Evolutionary conservation across 2,329 filamentous ascomycete species (phyloP).

Genomic region (Cryphonectria japonica): DNA sequence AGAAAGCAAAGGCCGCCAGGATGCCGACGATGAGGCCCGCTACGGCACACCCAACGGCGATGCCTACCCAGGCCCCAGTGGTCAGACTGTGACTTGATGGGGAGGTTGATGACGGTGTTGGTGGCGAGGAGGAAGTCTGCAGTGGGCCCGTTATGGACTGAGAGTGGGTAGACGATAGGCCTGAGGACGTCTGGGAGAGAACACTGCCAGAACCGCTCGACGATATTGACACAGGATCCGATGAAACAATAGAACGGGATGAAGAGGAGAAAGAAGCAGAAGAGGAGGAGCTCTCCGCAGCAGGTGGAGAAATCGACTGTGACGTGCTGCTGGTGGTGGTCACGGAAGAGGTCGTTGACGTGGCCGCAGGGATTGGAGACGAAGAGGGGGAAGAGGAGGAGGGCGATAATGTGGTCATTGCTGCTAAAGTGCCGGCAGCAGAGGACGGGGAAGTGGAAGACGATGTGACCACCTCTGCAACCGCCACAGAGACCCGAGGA

Average conservation of each 20-base stretch:
- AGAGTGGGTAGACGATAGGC: neutral
- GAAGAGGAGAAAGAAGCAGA: neutral
- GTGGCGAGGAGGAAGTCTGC: neutral
- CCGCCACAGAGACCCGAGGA: neutral
- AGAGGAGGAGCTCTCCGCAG: neutral
- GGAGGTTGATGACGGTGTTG: neutral
- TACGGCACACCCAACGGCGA: constrained; percentile 37
- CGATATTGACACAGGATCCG: constrained; percentile 1
- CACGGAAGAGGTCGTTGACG: neutral
- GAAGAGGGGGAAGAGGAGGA: neutral
- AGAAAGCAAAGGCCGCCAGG: constrained; percentile 35
- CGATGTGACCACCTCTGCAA: neutral
- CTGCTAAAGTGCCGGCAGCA: neutral
- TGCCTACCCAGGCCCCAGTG: constrained; percentile 35
- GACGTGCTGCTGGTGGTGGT: neutral
- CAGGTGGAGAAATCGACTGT: constrained; percentile 4
- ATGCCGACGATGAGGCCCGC: constrained; percentile 37
- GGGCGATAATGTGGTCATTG: constrained; percentile 8
- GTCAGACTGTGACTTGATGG: constrained; percentile 18
- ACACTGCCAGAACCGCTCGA: constrained; percentile 9
- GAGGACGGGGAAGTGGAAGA: neutral
- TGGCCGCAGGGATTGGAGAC: neutral
- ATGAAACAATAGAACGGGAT: constrained; percentile 6
- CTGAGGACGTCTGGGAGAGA: neutral
- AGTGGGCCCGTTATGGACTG: neutral